A percentile compares a stretch with the other conserved stretches of the same genome.
Conservation (phyloP, 208 protist species). For the Trypanosoma boissoni region DNA sequence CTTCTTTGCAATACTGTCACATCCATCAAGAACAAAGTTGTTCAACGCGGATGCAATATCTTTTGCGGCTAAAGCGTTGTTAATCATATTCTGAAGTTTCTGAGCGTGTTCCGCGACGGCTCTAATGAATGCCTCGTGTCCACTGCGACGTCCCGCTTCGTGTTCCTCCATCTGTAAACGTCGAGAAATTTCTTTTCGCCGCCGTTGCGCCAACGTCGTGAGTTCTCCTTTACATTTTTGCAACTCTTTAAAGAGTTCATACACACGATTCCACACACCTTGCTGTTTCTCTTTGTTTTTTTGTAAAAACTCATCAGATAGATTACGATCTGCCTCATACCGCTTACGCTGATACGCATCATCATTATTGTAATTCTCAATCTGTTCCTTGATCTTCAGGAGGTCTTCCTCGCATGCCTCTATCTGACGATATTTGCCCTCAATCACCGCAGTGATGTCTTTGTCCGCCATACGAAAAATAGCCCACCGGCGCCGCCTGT, state of each 20-base stretch:
- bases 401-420: constrained; percentile 90
- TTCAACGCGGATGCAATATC: constrained; percentile 81
- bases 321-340: constrained; percentile 69
- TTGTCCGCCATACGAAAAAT: constrained; percentile 90
- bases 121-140: constrained; percentile 75
- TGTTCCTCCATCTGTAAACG: constrained; percentile 82
- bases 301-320: constrained; percentile 74
- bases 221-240: constrained; percentile 70
- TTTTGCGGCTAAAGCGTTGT: constrained; percentile 69
- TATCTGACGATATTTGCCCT: constrained; percentile 79
- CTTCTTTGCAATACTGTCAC: constrained; percentile 78
- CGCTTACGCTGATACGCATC: constrained; percentile 78
- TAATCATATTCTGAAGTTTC: constrained; percentile 79
- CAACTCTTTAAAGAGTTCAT: constrained; percentile 72
- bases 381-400: constrained; percentile 77
- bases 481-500: constrained; percentile 84
- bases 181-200: constrained; percentile 69
- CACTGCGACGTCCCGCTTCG: constrained; percentile 76
- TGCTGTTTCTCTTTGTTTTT: constrained; percentile 92
- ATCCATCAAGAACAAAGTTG: constrained; percentile 86
- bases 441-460: constrained; percentile 87
- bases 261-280: constrained; percentile 85
- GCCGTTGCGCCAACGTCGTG: constrained; percentile 49
- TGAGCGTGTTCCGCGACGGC: constrained; percentile 67
- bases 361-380: constrained; percentile 84